Conservation (phyloP, 2,329 filamentous ascomycete genomes). For the Ilyonectria sp. region DNA sequence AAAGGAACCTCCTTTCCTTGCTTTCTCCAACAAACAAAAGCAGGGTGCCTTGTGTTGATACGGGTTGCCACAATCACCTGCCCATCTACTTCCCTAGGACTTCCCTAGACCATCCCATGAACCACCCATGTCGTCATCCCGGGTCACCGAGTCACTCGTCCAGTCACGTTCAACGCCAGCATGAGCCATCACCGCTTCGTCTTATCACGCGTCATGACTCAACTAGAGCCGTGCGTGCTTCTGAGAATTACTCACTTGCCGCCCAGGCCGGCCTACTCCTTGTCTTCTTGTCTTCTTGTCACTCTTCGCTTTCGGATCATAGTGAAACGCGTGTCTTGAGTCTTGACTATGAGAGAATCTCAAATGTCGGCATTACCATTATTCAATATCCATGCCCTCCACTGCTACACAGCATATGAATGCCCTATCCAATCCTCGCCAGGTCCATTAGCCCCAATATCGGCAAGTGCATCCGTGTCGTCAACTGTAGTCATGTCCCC, state of each 20-base stretch:
- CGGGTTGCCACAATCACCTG: slow-evolving; percentile 21
- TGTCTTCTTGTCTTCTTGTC: too few relatives aligned
- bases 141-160: slow-evolving; percentile 21
- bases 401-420: slow-evolving; percentile 32
- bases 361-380: slow-evolving; percentile 50
- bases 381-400: slow-evolving; percentile 47
- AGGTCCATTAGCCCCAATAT: slow-evolving; percentile 20
- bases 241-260: neutral
- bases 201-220: slow-evolving; percentile 37
- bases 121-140: slow-evolving; percentile 37
- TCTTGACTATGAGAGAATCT: slow-evolving; percentile 13
- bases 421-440: slow-evolving; percentile 42
- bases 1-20: neutral
- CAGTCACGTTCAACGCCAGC: slow-evolving; percentile 40
- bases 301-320: neutral
- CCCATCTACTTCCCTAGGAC: slow-evolving; percentile 18
- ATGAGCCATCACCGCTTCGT: slow-evolving; percentile 29
- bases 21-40: neutral
- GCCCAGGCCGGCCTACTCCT: neutral
- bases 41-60: neutral
- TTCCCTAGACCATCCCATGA: slow-evolving; percentile 11
- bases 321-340: neutral
- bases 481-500: slow-evolving; percentile 22
- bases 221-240: neutral
- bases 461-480: neutral